These are phyloP conservation scores for Lepraria neglecta DNA, from an alignment of 495 filamentous ascomycete species.

Conservation along the genomic window DNA sequence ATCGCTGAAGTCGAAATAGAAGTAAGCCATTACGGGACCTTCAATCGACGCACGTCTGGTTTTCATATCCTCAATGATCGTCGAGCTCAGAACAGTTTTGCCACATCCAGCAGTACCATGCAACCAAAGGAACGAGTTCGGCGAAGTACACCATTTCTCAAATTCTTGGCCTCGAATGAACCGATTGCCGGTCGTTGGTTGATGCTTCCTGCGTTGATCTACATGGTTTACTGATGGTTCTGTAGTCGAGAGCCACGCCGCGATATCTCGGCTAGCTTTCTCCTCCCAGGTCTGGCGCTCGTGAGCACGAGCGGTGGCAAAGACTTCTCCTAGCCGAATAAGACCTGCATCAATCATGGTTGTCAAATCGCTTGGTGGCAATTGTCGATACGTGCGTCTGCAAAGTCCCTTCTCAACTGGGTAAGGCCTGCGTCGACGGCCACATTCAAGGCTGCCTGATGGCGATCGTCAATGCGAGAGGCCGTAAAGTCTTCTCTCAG, in stretches of 20 bases:
- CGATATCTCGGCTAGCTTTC: not conserved
- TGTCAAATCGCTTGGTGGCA: no score
- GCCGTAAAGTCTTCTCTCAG: no score
- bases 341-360: not conserved
- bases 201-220: slow-evolving; percentile 10
- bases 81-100: slow-evolving; percentile 5
- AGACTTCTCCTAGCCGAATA: not conserved
- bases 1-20: slow-evolving; percentile 34
- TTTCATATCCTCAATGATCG: not conserved
- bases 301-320: not conserved
- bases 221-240: slow-evolving; percentile 7
- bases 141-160: not conserved
- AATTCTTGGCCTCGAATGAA: not conserved
- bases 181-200: slow-evolving; percentile 13
- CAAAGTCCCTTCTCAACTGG: not conserved
- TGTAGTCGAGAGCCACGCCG: slow-evolving; percentile 6
- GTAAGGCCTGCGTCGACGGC: not conserved
- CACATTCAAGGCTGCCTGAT: no score
- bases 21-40: slow-evolving; percentile 12
- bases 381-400: no score
- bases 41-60: no score
- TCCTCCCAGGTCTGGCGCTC: not conserved
- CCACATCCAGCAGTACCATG: slow-evolving; percentile 1
- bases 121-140: slow-evolving; percentile 3
- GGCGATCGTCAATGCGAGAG: no score